Evolutionary conservation across 148 eudicot genomes (phyloP).

Genomic region (Fagopyrum tataricum): DNA sequence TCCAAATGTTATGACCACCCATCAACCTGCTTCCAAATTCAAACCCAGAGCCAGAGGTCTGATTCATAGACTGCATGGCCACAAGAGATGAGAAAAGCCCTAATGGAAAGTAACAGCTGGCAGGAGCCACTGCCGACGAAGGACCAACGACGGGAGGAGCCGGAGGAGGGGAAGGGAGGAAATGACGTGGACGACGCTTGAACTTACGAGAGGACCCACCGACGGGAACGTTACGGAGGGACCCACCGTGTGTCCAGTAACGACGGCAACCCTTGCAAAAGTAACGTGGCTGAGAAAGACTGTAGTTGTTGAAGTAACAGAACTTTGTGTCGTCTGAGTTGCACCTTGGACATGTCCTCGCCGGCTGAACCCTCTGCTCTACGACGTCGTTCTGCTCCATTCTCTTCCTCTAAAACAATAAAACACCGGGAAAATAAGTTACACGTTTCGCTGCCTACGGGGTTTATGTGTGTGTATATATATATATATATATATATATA

Average conservation of each 20-base stretch:
- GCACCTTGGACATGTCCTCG: conserved; percentile 1
- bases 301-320: conserved; percentile 10
- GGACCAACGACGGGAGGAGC: neutral
- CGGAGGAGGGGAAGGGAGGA: neutral
- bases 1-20: too few relatives aligned
- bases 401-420: too few relatives aligned
- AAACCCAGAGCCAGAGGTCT: neutral
- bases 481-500: too few relatives aligned
- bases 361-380: neutral
- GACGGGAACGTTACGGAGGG: neutral
- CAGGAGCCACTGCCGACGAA: neutral
- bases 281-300: neutral
- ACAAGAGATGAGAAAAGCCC: neutral
- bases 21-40: neutral
- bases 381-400: neutral
- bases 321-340: neutral
- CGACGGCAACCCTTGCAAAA: conserved; percentile 8
- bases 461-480: too few relatives aligned
- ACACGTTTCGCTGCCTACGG: too few relatives aligned
- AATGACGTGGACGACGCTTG: neutral
- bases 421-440: too few relatives aligned
- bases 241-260: conserved; percentile 7
- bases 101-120: neutral
- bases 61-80: conserved; percentile 1
- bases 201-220: neutral